Evolutionary conservation across 139 green algal species (phyloP), one percentile per base, ranked within the genome.

Genomic region (Klebsormidium nitens): DNA sequence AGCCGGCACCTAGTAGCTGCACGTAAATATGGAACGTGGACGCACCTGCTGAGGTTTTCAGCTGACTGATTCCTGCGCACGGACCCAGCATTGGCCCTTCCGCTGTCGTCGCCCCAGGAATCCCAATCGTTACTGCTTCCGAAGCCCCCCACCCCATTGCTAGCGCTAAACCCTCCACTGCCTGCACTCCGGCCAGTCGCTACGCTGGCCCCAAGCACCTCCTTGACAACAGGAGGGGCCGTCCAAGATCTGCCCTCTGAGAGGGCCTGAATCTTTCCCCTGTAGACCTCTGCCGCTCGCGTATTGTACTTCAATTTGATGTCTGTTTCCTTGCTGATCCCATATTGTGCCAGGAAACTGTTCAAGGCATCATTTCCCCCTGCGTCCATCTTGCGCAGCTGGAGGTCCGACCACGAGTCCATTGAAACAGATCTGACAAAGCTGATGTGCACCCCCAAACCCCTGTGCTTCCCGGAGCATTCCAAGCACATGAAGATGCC

Each of bases 401-500:
- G 89, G 29, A 96, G 85, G 2, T 71, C 32, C 2, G 82, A 91
- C 94, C 94, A 99, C 0, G 89, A 86, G 74, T 99, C 94, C 94
- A 99, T 99, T 6, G 86, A 91, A 1, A 98, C 91, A 4, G 87
- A 96, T 83, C 93, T 86, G 11, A 99, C 94, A 76, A 98, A 99
- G 64, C 79, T 91, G 69, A 98, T 91, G 75, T 99, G 95, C 42
- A 99, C 95, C 39, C 95, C 95, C 29, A 99, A 82, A 0, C 90
- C 89, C 11, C 95, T 79, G 74, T 99, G 95, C 68, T 89, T 84
- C 2, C 95, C 94, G 57, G 84, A 93, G 84, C 95, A 99, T 67
- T 98, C 91, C 36, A 99, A 73, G 80, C 95, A 99, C 87, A 99
- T 93, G 81, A 98, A 99, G 42, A 89, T 88, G 50, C 95, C 95